These are phyloP conservation scores for Dalechampia spathulata DNA, from an alignment of 441 rosid genomes.

Conservation along the genomic window DNA sequence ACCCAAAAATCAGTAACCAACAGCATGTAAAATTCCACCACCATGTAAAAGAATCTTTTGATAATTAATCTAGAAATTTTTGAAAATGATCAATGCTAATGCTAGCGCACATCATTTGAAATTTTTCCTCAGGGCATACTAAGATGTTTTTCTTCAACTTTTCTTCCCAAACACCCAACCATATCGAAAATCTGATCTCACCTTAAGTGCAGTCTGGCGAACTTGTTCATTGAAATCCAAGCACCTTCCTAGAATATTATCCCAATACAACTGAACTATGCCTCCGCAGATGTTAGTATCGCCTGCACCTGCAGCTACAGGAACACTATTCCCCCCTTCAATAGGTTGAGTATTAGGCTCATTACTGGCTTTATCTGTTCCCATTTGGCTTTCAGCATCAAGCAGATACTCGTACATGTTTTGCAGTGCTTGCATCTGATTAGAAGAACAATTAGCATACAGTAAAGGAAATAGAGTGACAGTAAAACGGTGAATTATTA, in stretches of 20 bases:
- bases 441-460: conserved; percentile 23
- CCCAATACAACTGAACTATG: conserved; percentile 96
- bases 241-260: conserved; percentile 81
- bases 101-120: neutral
- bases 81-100: neutral
- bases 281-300: conserved; percentile 99
- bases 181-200: conserved; percentile 23
- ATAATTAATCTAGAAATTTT: neutral
- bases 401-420: conserved; percentile 94
- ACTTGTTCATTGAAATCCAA: conserved; percentile 82
- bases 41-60: neutral
- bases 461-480: conserved; percentile 1
- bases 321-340: conserved; percentile 61
- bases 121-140: neutral
- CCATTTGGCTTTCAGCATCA: conserved; percentile 95
- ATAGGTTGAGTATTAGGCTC: conserved; percentile 29
- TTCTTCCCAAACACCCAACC: neutral
- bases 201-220: conserved; percentile 94
- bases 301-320: conserved; percentile 99
- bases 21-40: neutral
- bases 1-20: neutral
- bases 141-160: neutral
- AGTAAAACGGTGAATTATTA: conserved; percentile 21
- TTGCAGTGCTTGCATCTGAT: conserved; percentile 94
- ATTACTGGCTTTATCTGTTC: conserved; percentile 46